Evolutionary conservation across 352 stramenopile species (phyloP).

Genomic region (Pythium dissimile): DNA sequence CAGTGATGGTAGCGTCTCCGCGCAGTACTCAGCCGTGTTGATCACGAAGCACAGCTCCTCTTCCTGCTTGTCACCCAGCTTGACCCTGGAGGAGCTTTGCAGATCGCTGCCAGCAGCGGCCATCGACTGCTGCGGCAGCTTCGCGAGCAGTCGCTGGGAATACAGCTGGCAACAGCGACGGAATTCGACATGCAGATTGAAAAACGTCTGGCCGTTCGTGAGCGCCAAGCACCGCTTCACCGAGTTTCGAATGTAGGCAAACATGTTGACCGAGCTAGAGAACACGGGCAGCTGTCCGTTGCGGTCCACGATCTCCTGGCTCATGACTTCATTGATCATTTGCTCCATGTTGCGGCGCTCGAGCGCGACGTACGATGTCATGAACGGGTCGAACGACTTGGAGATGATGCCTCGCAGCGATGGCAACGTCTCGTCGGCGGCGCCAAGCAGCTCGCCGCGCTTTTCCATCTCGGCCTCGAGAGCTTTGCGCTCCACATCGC

Average conservation of each 20-base stretch:
- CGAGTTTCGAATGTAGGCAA: conserved; percentile 98
- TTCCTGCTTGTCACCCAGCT: conserved; percentile 89
- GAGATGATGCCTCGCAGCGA: conserved; percentile 86
- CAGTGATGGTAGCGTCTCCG: conserved; percentile 94
- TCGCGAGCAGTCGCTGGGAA: conserved; percentile 64
- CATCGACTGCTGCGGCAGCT: conserved; percentile 42
- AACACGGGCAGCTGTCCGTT: conserved; percentile 95
- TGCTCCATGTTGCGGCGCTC: conserved; percentile 96
- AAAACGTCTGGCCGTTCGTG: conserved; percentile 97
- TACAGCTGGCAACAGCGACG: conserved; percentile 79
- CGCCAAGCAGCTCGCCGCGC: conserved; percentile 37
- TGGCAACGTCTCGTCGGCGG: conserved; percentile 45
- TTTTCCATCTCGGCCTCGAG: conserved; percentile 65
- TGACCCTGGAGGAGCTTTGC: conserved; percentile 31
- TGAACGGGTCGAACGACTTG: conserved; percentile 96
- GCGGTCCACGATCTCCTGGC: conserved; percentile 92
- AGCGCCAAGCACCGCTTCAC: conserved; percentile 96
- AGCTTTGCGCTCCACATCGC: conserved; percentile 58
- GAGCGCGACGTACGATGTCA: conserved; percentile 95
- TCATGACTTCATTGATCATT: conserved; percentile 90
- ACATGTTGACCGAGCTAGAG: conserved; percentile 96
- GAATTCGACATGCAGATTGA: conserved; percentile 95
- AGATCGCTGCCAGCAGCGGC: background rate
- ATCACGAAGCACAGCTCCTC: conserved; percentile 97
- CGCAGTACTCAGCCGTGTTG: conserved; percentile 98